Percentiles rank a stretch among this genome's conserved stretches.
These are phyloP conservation scores for Brassica cretica DNA, from an alignment of 345 rosid genomes.

Conservation along the genomic window DNA sequence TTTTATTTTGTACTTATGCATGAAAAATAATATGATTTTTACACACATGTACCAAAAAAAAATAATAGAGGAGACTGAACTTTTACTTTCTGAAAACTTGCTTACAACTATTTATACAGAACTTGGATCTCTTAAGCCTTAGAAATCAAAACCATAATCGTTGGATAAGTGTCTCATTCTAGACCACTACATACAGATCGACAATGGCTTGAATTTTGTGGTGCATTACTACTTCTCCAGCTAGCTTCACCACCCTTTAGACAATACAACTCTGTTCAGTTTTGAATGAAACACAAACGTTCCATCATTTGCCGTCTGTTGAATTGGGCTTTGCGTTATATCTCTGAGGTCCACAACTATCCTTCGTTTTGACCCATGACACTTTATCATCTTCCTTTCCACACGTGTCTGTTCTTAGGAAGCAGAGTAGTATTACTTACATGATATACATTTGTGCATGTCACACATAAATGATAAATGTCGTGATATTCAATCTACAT, in stretches of 20 bases:
- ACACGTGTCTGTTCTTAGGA: neutral
- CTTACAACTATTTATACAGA: neutral
- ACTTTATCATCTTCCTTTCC: neutral
- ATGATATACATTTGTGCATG: too few relatives aligned
- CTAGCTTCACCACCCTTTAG: neutral
- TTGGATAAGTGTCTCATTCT: neutral
- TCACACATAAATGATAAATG: too few relatives aligned
- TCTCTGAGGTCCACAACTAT: neutral
- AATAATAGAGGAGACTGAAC: neutral
- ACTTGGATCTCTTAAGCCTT: neutral
- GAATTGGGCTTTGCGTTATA: neutral
- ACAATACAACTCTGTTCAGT: neutral
- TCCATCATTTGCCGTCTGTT: neutral
- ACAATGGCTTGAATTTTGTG: neutral
- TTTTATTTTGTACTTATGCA: neutral
- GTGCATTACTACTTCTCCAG: neutral
- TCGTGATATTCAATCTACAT: too few relatives aligned
- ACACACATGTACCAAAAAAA: neutral
- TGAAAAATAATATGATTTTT: neutral
- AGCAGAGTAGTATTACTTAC: neutral
- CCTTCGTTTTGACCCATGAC: neutral
- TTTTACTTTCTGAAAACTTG: neutral
- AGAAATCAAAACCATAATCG: too few relatives aligned
- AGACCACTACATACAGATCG: neutral
- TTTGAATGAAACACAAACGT: neutral